Conservation (phyloP, 1,284 basidiomycete genomes). For the Ceratobasidium sp. region DNA sequence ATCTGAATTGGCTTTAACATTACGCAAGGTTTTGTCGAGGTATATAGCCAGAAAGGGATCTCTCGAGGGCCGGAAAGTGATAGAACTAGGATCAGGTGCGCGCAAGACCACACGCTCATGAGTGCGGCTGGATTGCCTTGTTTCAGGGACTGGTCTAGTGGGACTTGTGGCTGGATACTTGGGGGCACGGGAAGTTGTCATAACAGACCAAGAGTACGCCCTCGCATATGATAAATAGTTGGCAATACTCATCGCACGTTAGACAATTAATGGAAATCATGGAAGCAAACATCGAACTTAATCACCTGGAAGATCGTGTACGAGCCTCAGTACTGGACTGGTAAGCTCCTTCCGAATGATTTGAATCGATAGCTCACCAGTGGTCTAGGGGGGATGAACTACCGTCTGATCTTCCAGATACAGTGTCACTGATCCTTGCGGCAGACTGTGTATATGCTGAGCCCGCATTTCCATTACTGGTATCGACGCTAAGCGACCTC, state of each 20-base stretch:
- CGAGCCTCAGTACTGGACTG: constrained; percentile 79
- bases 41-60: constrained; percentile 67
- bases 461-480: constrained; percentile 89
- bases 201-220: constrained; percentile 89
- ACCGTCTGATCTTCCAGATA: constrained; percentile 49
- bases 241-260: constrained; percentile 6
- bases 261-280: constrained; percentile 81
- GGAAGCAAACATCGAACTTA: constrained; percentile 70
- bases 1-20: constrained; percentile 37
- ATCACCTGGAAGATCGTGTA: constrained; percentile 62
- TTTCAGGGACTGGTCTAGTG: constrained; percentile 84
- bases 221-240: not conserved
- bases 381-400: constrained; percentile 49
- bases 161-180: constrained; percentile 81
- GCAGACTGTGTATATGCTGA: constrained; percentile 97
- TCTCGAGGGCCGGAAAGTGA: constrained; percentile 63
- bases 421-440: constrained; percentile 75
- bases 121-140: no score
- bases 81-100: constrained; percentile 73
- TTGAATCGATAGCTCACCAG: constrained; percentile 25
- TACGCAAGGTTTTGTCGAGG: constrained; percentile 71
- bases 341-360: constrained; percentile 53
- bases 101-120: no score
- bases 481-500: constrained; percentile 78
- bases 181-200: constrained; percentile 67